A percentile compares a stretch with the other conserved stretches of the same genome.
Conservation (phyloP, 805 yeast species). For the Kuraishia borneana region DNA sequence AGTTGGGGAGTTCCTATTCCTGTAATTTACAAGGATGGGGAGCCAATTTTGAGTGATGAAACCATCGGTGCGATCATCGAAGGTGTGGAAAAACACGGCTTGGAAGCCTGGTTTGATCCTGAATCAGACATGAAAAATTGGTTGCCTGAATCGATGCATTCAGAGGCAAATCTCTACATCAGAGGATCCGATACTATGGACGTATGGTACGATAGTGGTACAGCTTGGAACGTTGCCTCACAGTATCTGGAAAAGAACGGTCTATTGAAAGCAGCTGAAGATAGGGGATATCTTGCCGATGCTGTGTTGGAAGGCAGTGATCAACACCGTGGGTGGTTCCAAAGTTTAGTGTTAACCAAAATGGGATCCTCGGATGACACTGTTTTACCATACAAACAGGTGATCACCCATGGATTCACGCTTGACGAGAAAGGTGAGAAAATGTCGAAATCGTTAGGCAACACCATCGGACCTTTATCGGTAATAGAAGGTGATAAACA, state of each 20-base stretch:
- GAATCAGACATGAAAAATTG: slow-evolving; percentile 41
- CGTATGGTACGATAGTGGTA: slow-evolving; percentile 98
- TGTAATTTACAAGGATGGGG: slow-evolving; percentile 56
- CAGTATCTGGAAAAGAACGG: slow-evolving; percentile 24
- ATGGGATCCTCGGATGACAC: slow-evolving; percentile 26
- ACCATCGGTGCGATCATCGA: slow-evolving; percentile 47
- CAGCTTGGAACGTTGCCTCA: slow-evolving; percentile 68
- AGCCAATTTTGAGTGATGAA: slow-evolving; percentile 46
- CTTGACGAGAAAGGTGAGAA: slow-evolving; percentile 78
- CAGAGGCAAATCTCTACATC: slow-evolving; percentile 28
- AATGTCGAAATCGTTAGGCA: slow-evolving; percentile 92
- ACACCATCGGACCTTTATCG: slow-evolving; percentile 58
- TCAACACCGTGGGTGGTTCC: slow-evolving; percentile 99
- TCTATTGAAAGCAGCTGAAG: slow-evolving; percentile 16
- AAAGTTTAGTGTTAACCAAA: slow-evolving; percentile 77
- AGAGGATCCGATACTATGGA: slow-evolving; percentile 93
- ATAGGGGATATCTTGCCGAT: slow-evolving; percentile 48
- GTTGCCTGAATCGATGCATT: slow-evolving; percentile 50
- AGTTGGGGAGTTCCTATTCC: slow-evolving; percentile 99
- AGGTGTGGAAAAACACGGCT: slow-evolving; percentile 47
- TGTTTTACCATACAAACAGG: slow-evolving; percentile 50
- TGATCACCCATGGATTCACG: slow-evolving; percentile 90
- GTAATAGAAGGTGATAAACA: slow-evolving; percentile 52
- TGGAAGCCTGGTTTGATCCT: slow-evolving; percentile 69
- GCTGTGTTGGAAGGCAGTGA: slow-evolving; percentile 95